Base-by-base conservation (phyloP, 2,329 filamentous ascomycete species). In the Davidsoniella virescens region DNA sequence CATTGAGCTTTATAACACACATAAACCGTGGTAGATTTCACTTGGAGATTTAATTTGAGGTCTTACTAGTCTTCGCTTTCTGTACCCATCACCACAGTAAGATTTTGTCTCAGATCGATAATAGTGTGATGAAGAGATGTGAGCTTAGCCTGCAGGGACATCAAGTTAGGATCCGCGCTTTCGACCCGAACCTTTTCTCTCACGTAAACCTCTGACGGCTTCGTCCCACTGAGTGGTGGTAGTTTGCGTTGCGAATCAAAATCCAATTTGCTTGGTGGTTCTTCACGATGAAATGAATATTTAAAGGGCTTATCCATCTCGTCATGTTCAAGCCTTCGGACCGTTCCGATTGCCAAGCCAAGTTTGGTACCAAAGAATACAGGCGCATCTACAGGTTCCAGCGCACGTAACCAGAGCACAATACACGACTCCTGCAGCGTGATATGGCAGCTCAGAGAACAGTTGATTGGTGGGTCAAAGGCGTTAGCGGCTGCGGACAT, bases 121-220 rank as follows among this genome's bases (percentile, higher is more conserved):
- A 94, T 71, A 54, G 80, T 81, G 58, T 87, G 77, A 55, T 83
- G 80, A 52, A 95, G 66, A 4, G 84, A 87, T 26, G 74, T 78
- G 57, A 95, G 68, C 65, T 95, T 95, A 4, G 87, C 82, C 62
- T 85, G 82, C 33, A 92, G 71, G 36, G 84, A 82, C 62, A 95
- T 80, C 56, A 95, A 62, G 57, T 80, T 88, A 1, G 90, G 90
- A 63, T 96, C 88, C 50, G 87, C 85, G 59, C 79, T 90, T 64
- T 94, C 88, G 2, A 95, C 82, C 39, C 84, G 74, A 4, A 94
- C 76, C 67, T 95, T 95, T 63, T 95, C 90, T 57, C 82, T 79
- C 43, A 96, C 90, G 55, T 78, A 82, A 2, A 95, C 87, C 54
- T 92, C 79, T 2, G 65, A 62, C 29, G 63, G 54, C 36, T 60